Evolutionary conservation across 2,329 filamentous ascomycete genomes (phyloP), one percentile per base, ranked within the genome.

Genomic region (Neonectria sp.): DNA sequence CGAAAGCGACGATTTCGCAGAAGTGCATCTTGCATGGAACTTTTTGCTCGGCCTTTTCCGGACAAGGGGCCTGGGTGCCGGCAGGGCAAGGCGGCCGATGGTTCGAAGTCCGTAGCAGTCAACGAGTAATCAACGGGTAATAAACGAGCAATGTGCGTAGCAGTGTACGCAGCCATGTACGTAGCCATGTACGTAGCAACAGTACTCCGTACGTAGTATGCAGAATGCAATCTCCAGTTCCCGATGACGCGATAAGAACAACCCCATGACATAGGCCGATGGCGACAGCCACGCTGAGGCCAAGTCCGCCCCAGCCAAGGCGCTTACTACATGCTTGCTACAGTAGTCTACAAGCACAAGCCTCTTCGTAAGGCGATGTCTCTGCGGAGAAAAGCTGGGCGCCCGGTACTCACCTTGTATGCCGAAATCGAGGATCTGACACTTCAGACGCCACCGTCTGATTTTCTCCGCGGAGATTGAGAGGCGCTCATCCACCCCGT

Each of bases 1-100:
- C 40, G 40, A 45, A 24, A 45, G 40, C 48, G 48, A 52, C 24
- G 24, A 17, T n/a, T 6, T 4, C 7, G 27, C 46, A 51, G 24
- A 51, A 51, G 24, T n/a, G 27, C 46, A 51, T 51, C 46, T 51
- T 9, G 46, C 46, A 51, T 31, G 45, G 45, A 13, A 27, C 45
- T 13, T 29, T 27, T 51, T 29, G 13, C 13, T 15, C 46, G 13
- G 24, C 13, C 46, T n/a, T 49, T 51, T 51, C 46, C 24, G 24
- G 21, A 48, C 45, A 25, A 21, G 21, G 21, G 45, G 21, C 21
- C 21, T 21, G 21, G 21, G 21, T 21, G 21, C 21, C 21, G 21
- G 21, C 21, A 21, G 21, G 21, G 21, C 21, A 21, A 21, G 21
- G 21, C 21, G 21, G 21, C 21, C 21, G 21, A 21, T 21, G 21